phyloP scores from a whole-genome alignment of 495 filamentous ascomycete genomes.

The Trichoderma gamsii region DNA sequence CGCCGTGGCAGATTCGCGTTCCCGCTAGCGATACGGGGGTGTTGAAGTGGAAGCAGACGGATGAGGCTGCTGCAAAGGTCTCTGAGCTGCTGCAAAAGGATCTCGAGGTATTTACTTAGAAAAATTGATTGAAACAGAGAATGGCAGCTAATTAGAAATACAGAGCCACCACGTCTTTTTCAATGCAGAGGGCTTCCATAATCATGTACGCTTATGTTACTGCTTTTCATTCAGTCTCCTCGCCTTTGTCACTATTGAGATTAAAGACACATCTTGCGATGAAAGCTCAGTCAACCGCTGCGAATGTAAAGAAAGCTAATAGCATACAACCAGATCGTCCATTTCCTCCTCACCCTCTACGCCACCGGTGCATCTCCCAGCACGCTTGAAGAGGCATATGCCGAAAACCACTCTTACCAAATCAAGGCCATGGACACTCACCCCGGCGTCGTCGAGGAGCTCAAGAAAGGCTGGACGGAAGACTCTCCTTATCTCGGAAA shows the following conservation, averaged over 20 bases:
- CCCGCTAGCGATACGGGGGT: slow-evolving; percentile 51
- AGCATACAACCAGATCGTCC: slow-evolving; percentile 50
- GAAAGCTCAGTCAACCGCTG: background rate
- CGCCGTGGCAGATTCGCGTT: slow-evolving; percentile 56
- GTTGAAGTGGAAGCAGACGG: slow-evolving; percentile 46
- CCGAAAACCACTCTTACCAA: slow-evolving; percentile 58
- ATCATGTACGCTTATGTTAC: slow-evolving; percentile 36
- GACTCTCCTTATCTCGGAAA: slow-evolving; percentile 46
- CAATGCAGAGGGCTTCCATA: slow-evolving; percentile 61
- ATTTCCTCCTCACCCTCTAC: slow-evolving; percentile 69
- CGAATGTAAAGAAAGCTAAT: slow-evolving; percentile 23
- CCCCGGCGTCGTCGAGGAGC: slow-evolving; percentile 39
- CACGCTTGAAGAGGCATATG: slow-evolving; percentile 52
- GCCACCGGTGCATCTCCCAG: slow-evolving; percentile 60
- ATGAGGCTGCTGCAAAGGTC: slow-evolving; percentile 52
- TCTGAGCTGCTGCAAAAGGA: slow-evolving; percentile 69
- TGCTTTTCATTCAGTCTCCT: background rate
- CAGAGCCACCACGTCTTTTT: slow-evolving; percentile 72
- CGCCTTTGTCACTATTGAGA: slow-evolving; percentile 11
- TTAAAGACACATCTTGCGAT: background rate
- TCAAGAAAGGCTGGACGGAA: slow-evolving; percentile 40
- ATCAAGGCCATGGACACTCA: slow-evolving; percentile 38
- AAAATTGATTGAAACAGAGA: background rate
- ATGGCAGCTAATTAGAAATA: slow-evolving; percentile 14
- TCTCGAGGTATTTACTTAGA: slow-evolving; percentile 39